Conservation (phyloP, 2,329 filamentous ascomycete species). For the Drechslerella dactyloides region DNA sequence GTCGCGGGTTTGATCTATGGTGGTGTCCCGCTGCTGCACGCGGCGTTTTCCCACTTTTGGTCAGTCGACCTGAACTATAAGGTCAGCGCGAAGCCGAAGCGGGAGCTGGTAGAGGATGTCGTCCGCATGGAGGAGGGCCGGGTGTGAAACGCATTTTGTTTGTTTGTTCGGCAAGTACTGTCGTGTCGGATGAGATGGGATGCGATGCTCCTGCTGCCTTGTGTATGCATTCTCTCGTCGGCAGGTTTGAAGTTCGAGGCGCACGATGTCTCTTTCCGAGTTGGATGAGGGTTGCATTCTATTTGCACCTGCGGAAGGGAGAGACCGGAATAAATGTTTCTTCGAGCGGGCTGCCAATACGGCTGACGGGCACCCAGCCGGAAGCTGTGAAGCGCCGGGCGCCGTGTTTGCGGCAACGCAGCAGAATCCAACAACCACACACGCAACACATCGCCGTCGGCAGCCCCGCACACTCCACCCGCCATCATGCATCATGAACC, state of each 20-base stretch:
- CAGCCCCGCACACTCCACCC: too few relatives aligned
- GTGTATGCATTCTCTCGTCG: background rate
- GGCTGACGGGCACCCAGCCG: background rate
- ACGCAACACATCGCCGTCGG: background rate
- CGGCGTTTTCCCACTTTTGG: slow-evolving; percentile 73
- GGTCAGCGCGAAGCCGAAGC: slow-evolving; percentile 71
- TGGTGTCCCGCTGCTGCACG: slow-evolving; percentile 71
- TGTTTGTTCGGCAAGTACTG: too few relatives aligned
- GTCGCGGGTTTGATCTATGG: slow-evolving; percentile 73
- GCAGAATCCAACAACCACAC: slow-evolving; percentile 3
- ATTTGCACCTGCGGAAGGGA: too few relatives aligned
- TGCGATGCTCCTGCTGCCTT: background rate
- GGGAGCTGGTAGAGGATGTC: slow-evolving; percentile 29
- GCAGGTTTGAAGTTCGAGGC: background rate
- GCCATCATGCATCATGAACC: too few relatives aligned
- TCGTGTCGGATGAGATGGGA: too few relatives aligned
- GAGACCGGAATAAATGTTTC: too few relatives aligned
- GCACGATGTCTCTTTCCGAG: background rate
- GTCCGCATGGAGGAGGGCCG: slow-evolving; percentile 42
- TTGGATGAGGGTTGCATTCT: background rate
- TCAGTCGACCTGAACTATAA: slow-evolving; percentile 72
- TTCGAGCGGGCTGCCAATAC: background rate
- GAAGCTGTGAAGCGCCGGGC: too few relatives aligned
- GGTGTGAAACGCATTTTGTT: slow-evolving; percentile 3
- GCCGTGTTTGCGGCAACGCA: background rate